These are phyloP conservation scores for Lichina pygmaea DNA, from an alignment of 495 filamentous ascomycete genomes.

Conservation along the genomic window DNA sequence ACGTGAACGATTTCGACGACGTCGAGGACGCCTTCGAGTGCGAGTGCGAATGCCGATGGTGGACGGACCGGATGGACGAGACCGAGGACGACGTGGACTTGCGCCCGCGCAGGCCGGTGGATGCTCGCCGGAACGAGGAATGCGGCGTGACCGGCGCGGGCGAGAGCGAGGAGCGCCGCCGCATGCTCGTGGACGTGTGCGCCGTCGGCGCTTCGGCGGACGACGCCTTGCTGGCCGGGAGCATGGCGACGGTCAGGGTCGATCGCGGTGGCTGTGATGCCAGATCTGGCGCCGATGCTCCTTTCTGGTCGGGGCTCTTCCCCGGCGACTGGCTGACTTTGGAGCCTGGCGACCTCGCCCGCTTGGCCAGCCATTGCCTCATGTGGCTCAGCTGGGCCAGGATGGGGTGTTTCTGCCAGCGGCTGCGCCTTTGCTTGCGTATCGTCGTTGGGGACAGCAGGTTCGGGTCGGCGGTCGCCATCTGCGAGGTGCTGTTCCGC, in stretches of 20 bases:
- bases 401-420: slow-evolving; percentile 41
- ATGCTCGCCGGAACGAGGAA: slow-evolving; percentile 44
- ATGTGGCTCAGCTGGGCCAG: slow-evolving; percentile 58
- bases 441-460: slow-evolving; percentile 26
- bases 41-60: slow-evolving; percentile 43
- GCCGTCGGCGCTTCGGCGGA: slow-evolving; percentile 16
- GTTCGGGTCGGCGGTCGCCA: slow-evolving; percentile 46
- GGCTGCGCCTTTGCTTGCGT: slow-evolving; percentile 23
- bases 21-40: slow-evolving; percentile 90
- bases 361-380: slow-evolving; percentile 69
- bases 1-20: slow-evolving; percentile 44
- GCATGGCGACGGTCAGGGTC: not conserved
- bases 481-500: slow-evolving; percentile 52
- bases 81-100: slow-evolving; percentile 94
- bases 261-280: not conserved
- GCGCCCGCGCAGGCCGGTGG: slow-evolving; percentile 56
- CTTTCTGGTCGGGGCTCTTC: not conserved
- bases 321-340: slow-evolving; percentile 9
- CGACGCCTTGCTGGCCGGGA: slow-evolving; percentile 14
- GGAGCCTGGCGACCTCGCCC: slow-evolving; percentile 36
- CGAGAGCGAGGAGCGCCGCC: slow-evolving; percentile 64
- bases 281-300: not conserved
- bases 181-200: slow-evolving; percentile 20
- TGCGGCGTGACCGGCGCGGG: slow-evolving; percentile 74
- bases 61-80: slow-evolving; percentile 69